These are phyloP conservation scores for Cladosporium sp. DNA, from an alignment of 2,329 filamentous ascomycete genomes.

Conservation along the genomic window DNA sequence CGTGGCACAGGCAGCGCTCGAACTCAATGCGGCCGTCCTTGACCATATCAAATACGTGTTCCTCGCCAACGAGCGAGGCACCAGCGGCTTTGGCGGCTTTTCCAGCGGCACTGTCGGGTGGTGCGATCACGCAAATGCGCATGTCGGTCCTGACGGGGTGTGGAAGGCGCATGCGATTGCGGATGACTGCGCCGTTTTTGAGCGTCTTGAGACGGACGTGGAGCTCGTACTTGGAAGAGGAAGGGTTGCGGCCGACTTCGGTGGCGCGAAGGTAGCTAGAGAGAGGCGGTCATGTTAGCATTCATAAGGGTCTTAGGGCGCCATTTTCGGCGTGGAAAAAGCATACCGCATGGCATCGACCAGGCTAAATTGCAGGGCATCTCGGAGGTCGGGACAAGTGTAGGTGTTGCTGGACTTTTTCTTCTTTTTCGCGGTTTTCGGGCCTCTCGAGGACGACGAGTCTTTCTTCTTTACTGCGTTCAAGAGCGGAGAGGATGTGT, in stretches of 20 bases:
- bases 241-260: slow-evolving; percentile 78
- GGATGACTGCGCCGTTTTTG: slow-evolving; percentile 81
- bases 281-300: background rate
- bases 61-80: slow-evolving; percentile 78
- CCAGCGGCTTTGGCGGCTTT: slow-evolving; percentile 71
- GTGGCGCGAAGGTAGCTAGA: slow-evolving; percentile 80
- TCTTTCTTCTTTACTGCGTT: no score
- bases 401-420: slow-evolving; percentile 60
- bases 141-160: slow-evolving; percentile 85
- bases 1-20: slow-evolving; percentile 83
- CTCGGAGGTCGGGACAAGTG: slow-evolving; percentile 57
- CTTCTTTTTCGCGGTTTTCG: no score
- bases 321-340: no score
- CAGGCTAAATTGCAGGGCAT: slow-evolving; percentile 70
- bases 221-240: slow-evolving; percentile 79
- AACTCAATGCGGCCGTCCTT: slow-evolving; percentile 75
- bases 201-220: slow-evolving; percentile 75
- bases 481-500: slow-evolving; percentile 15
- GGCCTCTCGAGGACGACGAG: no score
- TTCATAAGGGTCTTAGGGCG: slow-evolving; percentile 12
- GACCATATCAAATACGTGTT: slow-evolving; percentile 76
- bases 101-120: slow-evolving; percentile 70
- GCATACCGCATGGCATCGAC: slow-evolving; percentile 84
- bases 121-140: slow-evolving; percentile 83
- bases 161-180: slow-evolving; percentile 81